Percentiles rank a stretch among this genome's conserved stretches.
phyloP scores from a whole-genome alignment of 495 filamentous ascomycete genomes.

The Lepidopterella palustris region DNA sequence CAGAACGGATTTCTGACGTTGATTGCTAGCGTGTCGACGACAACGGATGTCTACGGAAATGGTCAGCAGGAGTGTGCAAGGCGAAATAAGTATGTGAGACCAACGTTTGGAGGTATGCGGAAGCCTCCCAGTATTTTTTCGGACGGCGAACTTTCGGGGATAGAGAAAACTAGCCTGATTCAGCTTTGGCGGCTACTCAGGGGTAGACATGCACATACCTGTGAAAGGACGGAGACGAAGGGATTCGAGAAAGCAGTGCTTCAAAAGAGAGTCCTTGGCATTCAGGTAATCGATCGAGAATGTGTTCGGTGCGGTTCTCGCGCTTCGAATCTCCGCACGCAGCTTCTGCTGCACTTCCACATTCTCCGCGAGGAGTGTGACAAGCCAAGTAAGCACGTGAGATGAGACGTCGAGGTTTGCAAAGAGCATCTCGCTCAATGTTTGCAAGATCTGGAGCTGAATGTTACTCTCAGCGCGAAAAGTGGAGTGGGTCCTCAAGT shows the following conservation, averaged over 20 bases:
- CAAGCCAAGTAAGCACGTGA: conserved; percentile 35
- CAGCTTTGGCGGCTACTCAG: background rate
- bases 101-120: conserved; percentile 20
- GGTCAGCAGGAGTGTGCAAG: background rate
- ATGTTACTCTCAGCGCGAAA: background rate
- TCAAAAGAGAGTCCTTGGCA: conserved; percentile 26
- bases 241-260: conserved; percentile 35
- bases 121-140: conserved; percentile 30
- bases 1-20: conserved; percentile 37
- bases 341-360: conserved; percentile 29
- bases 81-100: background rate
- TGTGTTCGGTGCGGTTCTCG: background rate
- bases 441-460: conserved; percentile 32
- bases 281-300: conserved; percentile 3
- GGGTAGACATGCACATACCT: background rate
- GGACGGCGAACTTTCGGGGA: conserved; percentile 36
- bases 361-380: conserved; percentile 37
- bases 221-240: conserved; percentile 36
- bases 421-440: conserved; percentile 41
- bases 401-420: conserved; percentile 44
- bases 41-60: conserved; percentile 23
- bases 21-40: conserved; percentile 38
- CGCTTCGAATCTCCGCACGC: conserved; percentile 17
- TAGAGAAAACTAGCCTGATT: conserved; percentile 26
- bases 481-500: background rate